A percentile compares a stretch with the other conserved stretches of the same genome.
Evolutionary conservation across 2,329 filamentous ascomycete species (phyloP).

Genomic region (Rutstroemia sp.): DNA sequence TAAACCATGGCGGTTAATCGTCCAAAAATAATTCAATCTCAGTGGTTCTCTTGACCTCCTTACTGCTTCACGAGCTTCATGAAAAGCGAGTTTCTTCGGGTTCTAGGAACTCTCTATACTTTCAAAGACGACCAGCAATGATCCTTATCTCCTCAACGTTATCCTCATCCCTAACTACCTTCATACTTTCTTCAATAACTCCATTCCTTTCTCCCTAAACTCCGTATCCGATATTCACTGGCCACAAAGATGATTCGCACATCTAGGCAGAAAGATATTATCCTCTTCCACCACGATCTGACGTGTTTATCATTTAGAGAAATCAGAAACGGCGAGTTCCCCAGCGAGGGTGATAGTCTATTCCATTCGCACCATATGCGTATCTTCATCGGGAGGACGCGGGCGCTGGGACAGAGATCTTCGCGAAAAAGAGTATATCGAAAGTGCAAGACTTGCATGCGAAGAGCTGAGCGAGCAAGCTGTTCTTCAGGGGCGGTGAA

Average conservation of each 20-base stretch:
- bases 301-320: background rate
- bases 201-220: conserved; percentile 40
- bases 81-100: no score
- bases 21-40: no score
- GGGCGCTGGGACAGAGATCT: background rate
- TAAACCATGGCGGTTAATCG: no score
- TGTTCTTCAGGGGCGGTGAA: no score
- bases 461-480: background rate
- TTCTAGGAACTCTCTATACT: no score
- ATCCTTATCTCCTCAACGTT: background rate
- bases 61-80: no score
- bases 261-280: conserved; percentile 46
- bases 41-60: no score
- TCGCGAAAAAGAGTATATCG: conserved; percentile 7
- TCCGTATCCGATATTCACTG: conserved; percentile 53
- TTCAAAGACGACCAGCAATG: no score
- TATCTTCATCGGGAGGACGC: background rate
- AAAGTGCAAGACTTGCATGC: conserved; percentile 9
- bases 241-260: conserved; percentile 56
- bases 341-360: background rate
- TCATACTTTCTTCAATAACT: conserved; percentile 15
- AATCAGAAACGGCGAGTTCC: background rate
- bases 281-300: background rate
- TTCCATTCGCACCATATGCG: background rate
- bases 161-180: background rate